Percentiles rank a stretch among this genome's conserved stretches.
Evolutionary conservation across 2,329 filamentous ascomycete genomes (phyloP).

Genomic region (Aspergillus ustus): DNA sequence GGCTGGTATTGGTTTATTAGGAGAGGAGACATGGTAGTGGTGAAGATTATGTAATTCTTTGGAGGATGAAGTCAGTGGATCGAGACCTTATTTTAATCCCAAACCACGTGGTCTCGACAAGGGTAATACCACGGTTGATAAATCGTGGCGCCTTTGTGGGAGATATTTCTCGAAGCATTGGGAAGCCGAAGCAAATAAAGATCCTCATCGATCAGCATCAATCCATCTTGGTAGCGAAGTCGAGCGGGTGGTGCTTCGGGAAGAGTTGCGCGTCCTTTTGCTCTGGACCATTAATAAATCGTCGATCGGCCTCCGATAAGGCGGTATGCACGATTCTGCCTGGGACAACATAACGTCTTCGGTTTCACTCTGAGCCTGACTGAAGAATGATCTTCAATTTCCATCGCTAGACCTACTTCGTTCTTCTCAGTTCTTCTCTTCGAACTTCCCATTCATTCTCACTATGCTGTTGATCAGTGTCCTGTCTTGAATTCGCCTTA

Average conservation of each 20-base stretch:
- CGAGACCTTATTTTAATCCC: too few species aligned
- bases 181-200: background rate
- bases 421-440: background rate
- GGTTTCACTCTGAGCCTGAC: background rate
- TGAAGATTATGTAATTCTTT: too few species aligned
- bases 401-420: background rate
- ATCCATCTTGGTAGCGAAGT: background rate
- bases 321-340: background rate
- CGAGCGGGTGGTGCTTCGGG: background rate
- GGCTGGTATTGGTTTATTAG: too few species aligned
- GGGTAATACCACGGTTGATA: too few species aligned
- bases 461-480: constrained; percentile 10
- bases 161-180: background rate
- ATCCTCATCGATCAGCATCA: background rate
- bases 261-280: background rate
- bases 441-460: background rate
- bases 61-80: too few species aligned
- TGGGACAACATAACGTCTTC: too few species aligned
- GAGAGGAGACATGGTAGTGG: too few species aligned
- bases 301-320: background rate
- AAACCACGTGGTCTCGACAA: too few species aligned
- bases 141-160: too few species aligned
- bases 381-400: background rate
- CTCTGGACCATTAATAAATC: background rate
- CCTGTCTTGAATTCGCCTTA: background rate